Evolutionary conservation across 1,284 basidiomycete genomes (phyloP), one percentile per base, ranked within the genome.

Genomic region (Gastroboletus turbinatus): DNA sequence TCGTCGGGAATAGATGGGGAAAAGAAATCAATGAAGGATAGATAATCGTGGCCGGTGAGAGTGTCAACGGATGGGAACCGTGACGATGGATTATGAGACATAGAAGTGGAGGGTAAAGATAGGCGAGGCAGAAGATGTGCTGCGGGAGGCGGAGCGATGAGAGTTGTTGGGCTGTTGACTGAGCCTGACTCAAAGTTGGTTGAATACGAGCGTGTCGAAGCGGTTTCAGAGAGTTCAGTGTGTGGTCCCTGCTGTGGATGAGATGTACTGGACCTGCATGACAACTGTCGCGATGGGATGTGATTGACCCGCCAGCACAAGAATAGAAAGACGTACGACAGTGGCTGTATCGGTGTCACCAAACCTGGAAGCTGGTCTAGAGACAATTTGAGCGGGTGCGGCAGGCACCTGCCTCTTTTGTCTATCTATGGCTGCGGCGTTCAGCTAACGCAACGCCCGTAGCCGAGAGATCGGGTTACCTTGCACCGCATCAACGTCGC

Each of bases 1-100:
- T 73, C 70, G 25, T 71, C 67, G 21, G 66, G 53, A 14, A 56
- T 59, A 53, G 65, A 60, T 53, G 79, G 75, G 0, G 82, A 80
- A 46, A 73, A 67, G 49, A 85, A 69, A 67, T 85, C 84, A 45
- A 86, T 83, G 66, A 85, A 85, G 23, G 83, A 85, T 58, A 78
- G 71, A 63, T 74, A 74, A 62, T 75, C 67, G 25, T 58, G 47
- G 52, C 46, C 38, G 36, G 60, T 14, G 33, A 46, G 46, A n/a
- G 43, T 43, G 43, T 62, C 55, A 23, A 19, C 38, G 25, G 61
- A 58, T 39, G 60, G 52, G 35, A 62, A 39, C 57, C 54, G 52
- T 60, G 60, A 29, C 32, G 58, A 48, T 8, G 60, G 19, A 35
- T 32, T 39, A 35, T 61, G 52, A 53, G 67, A 36, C 66, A 69